A percentile compares a stretch with the other conserved stretches of the same genome.
These are phyloP conservation scores for Suillus placidus DNA, from an alignment of 768 basidiomycete genomes.

Conservation along the genomic window DNA sequence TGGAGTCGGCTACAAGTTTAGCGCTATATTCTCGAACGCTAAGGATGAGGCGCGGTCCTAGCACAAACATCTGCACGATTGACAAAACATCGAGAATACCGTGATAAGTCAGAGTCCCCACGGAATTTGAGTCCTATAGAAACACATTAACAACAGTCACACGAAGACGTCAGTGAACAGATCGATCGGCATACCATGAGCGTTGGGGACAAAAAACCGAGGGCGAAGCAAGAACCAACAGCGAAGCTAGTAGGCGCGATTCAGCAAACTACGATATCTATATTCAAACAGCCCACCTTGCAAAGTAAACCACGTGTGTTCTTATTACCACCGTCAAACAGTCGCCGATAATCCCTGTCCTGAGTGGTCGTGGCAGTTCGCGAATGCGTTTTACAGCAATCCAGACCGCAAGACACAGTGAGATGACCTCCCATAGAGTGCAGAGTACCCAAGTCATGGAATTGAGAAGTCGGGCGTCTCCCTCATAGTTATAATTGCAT, in stretches of 20 bases:
- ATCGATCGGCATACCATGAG: not conserved
- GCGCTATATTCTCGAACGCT: not conserved
- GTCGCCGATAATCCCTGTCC: not conserved
- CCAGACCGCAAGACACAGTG: not conserved
- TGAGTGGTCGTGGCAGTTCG: not conserved
- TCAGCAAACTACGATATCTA: not conserved
- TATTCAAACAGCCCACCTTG: not conserved
- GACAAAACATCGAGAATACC: not conserved
- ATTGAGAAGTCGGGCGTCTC: not conserved
- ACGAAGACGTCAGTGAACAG: not conserved
- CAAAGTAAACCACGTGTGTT: not conserved
- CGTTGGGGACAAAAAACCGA: not conserved
- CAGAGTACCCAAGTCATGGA: not conserved
- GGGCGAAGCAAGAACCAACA: not conserved
- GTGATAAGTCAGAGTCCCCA: not conserved
- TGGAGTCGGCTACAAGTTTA: not conserved
- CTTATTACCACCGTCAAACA: not conserved
- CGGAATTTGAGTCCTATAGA: not conserved
- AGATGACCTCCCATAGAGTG: slow-evolving; percentile 1
- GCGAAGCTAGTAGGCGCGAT: not conserved
- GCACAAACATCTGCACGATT: not conserved
- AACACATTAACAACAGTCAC: not conserved
- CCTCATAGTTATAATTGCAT: not conserved
- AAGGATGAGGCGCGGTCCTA: slow-evolving; percentile 6
- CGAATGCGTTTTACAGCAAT: not conserved